A percentile compares a stretch with the other conserved stretches of the same genome.
These are phyloP conservation scores for Penicillium bovifimosum DNA, from an alignment of 495 filamentous ascomycete genomes.

Conservation along the genomic window DNA sequence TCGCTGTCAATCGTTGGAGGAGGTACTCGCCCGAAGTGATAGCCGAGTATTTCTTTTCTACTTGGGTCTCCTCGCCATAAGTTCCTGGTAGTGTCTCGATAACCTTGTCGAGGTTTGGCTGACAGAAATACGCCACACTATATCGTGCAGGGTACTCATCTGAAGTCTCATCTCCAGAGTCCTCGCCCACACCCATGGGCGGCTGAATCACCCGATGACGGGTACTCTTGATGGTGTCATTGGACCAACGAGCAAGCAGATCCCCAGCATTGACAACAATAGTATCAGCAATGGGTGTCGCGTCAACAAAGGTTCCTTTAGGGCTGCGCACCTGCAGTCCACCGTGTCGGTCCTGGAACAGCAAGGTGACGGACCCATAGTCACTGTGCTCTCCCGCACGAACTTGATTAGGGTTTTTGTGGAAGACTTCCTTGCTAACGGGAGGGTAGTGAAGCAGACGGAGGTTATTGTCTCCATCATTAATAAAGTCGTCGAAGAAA, in stretches of 20 bases:
- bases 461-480: slow-evolving; percentile 76
- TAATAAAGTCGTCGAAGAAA: slow-evolving; percentile 75
- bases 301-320: slow-evolving; percentile 73
- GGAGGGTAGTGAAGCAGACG: slow-evolving; percentile 85
- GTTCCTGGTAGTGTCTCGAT: slow-evolving; percentile 90
- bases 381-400: slow-evolving; percentile 84
- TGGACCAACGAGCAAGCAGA: slow-evolving; percentile 82
- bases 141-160: slow-evolving; percentile 43
- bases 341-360: slow-evolving; percentile 82
- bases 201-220: slow-evolving; percentile 89
- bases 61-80: slow-evolving; percentile 53
- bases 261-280: slow-evolving; percentile 93
- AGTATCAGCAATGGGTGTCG: slow-evolving; percentile 73
- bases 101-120: slow-evolving; percentile 70
- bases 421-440: slow-evolving; percentile 62
- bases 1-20: slow-evolving; percentile 69
- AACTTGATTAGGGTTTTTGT: slow-evolving; percentile 65
- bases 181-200: slow-evolving; percentile 32
- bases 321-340: slow-evolving; percentile 81
- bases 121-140: slow-evolving; percentile 77
- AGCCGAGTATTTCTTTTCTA: slow-evolving; percentile 69
- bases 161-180: slow-evolving; percentile 9
- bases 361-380: slow-evolving; percentile 80
- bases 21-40: slow-evolving; percentile 82
- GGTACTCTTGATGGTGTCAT: slow-evolving; percentile 83